These are phyloP conservation scores for Rhynchospora pubera DNA, from an alignment of 176 grass and related monocot genomes.

Conservation along the genomic window DNA sequence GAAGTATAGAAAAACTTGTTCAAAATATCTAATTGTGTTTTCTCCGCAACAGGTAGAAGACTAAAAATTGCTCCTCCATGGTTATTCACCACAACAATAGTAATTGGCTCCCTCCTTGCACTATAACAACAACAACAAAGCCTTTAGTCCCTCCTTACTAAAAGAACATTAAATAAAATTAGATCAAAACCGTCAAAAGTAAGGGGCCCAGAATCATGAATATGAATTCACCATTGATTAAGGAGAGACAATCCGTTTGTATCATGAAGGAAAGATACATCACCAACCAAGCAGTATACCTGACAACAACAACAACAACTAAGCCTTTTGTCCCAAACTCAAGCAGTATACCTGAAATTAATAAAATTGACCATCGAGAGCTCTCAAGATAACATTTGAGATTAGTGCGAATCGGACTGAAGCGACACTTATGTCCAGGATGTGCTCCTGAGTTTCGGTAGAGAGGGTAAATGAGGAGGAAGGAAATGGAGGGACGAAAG, in stretches of 20 bases:
- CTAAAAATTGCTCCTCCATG: slow-evolving; percentile 99
- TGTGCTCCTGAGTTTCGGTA: too few species aligned
- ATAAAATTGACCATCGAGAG: slow-evolving; percentile 6
- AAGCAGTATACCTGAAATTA: slow-evolving; percentile 63
- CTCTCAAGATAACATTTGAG: not conserved
- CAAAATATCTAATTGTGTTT: slow-evolving; percentile 45
- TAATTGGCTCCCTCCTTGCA: slow-evolving; percentile 62
- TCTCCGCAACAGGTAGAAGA: slow-evolving; percentile 76
- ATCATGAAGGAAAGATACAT: slow-evolving; percentile 96
- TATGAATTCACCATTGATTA: slow-evolving; percentile 57
- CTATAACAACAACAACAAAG: slow-evolving; percentile 16
- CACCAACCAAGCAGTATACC: slow-evolving; percentile 88
- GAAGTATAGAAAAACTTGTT: slow-evolving; percentile 81
- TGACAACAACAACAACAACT: not conserved
- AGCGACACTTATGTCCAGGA: not conserved
- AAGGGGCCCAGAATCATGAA: not conserved
- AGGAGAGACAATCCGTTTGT: slow-evolving; percentile 89
- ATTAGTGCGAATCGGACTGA: not conserved
- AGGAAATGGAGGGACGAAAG: too few species aligned
- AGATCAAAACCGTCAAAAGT: not conserved
- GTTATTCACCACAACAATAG: slow-evolving; percentile 79
- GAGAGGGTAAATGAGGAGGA: too few species aligned
- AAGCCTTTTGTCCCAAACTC: not conserved
- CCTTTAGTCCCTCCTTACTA: too few species aligned
- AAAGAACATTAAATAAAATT: slow-evolving; percentile 32